Conservation (phyloP, 306 rosid genomes). For the Glycine tomentella region DNA sequence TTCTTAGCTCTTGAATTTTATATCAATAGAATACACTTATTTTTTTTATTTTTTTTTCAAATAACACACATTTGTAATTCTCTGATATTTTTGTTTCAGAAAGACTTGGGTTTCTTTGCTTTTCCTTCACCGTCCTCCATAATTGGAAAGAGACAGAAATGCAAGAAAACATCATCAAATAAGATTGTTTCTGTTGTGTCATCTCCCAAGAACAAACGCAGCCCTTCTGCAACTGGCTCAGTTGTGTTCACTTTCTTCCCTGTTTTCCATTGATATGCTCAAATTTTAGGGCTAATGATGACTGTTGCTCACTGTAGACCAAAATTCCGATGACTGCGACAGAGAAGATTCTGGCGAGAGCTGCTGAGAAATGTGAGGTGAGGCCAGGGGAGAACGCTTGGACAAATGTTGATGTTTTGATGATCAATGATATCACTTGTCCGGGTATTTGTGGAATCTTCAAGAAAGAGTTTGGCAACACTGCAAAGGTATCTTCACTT, state of each 20-base stretch:
- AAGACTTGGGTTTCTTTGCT: constrained; percentile 53
- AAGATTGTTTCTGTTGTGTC: constrained; percentile 65
- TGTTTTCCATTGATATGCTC: not conserved
- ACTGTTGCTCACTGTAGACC: constrained; percentile 46
- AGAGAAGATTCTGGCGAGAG: constrained; percentile 81
- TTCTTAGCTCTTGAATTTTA: not conserved
- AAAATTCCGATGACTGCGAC: constrained; percentile 80
- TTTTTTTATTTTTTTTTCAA: not conserved
- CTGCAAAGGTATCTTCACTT: constrained; percentile 61
- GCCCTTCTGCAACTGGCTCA: constrained; percentile 70
- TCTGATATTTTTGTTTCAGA: constrained; percentile 48
- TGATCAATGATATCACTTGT: constrained; percentile 88
- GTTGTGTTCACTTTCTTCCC: constrained; percentile 39
- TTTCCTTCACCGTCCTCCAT: constrained; percentile 48
- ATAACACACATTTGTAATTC: constrained; percentile 9
- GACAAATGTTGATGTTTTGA: constrained; percentile 74
- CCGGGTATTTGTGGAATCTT: constrained; percentile 82
- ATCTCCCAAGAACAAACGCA: constrained; percentile 64
- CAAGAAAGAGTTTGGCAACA: constrained; percentile 76
- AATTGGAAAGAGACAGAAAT: constrained; percentile 35
- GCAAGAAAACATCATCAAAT: constrained; percentile 49
- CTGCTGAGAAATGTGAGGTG: constrained; percentile 62
- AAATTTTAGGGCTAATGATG: constrained; percentile 20
- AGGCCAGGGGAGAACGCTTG: constrained; percentile 77
- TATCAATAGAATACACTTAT: not conserved